A percentile compares a stretch with the other conserved stretches of the same genome.
Evolutionary conservation across 2,329 filamentous ascomycete genomes (phyloP).

Genomic region (Cercospora zeae-maydis): DNA sequence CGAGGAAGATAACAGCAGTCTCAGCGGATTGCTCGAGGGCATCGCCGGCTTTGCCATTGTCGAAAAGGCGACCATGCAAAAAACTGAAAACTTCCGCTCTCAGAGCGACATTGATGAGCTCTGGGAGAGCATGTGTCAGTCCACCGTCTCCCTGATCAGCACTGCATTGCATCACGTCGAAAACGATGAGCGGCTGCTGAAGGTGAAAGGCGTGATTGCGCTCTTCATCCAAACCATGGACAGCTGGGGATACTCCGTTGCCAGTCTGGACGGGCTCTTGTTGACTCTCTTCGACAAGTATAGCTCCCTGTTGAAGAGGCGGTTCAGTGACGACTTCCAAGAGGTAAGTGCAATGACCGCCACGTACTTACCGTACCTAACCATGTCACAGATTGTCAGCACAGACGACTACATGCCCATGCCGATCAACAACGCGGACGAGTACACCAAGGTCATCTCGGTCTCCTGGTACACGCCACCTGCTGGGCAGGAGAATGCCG

Average conservation of each 20-base stretch:
- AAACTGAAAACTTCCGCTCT: conserved; percentile 76
- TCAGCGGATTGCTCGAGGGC: conserved; percentile 89
- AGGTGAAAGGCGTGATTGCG: conserved; percentile 88
- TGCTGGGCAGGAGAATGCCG: conserved; percentile 61
- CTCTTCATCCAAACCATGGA: conserved; percentile 99
- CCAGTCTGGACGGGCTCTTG: conserved; percentile 75
- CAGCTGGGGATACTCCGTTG: conserved; percentile 85
- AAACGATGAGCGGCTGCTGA: conserved; percentile 85
- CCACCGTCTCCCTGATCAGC: conserved; percentile 75
- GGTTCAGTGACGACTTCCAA: conserved; percentile 94
- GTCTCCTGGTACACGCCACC: conserved; percentile 89
- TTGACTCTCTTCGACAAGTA: conserved; percentile 93
- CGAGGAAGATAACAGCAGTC: conserved; percentile 75
- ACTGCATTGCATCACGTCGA: conserved; percentile 74
- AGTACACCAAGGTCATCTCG: conserved; percentile 93
- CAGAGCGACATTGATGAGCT: conserved; percentile 91
- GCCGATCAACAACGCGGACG: conserved; percentile 84
- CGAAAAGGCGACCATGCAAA: conserved; percentile 87
- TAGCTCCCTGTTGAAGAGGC: conserved; percentile 79
- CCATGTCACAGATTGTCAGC: conserved; percentile 55
- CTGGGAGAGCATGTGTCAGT: conserved; percentile 97
- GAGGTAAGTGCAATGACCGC: conserved; percentile 56
- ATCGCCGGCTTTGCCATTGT: conserved; percentile 97
- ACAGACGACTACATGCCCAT: conserved; percentile 99
- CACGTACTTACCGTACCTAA: background rate